Percentiles rank a stretch among this genome's conserved stretches.
Conservation (phyloP, 169 alveolate genomes). For the Babesia bovis region DNA sequence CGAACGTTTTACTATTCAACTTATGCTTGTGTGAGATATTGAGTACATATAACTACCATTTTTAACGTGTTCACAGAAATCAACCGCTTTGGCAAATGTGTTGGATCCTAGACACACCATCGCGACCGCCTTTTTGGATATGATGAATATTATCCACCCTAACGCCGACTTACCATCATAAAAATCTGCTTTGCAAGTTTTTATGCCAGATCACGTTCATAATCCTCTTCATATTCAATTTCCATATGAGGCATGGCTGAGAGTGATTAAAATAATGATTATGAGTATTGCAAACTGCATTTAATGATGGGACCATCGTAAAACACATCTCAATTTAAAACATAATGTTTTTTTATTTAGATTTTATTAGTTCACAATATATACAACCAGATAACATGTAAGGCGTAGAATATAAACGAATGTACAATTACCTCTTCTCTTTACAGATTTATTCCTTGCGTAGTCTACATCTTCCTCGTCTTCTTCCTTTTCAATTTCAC, state of each 20-base stretch:
- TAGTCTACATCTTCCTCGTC: conserved; percentile 34
- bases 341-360: too few species aligned
- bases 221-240: conserved; percentile 31
- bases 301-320: too few species aligned
- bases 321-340: too few species aligned
- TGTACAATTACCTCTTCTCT: conserved; percentile 10
- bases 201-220: conserved; percentile 11
- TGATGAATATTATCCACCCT: conserved; percentile 18
- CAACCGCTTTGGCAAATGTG: conserved; percentile 2
- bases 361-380: too few species aligned
- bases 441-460: background rate
- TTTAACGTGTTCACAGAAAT: conserved; percentile 13
- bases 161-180: background rate
- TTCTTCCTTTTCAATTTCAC: conserved; percentile 42
- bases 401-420: too few species aligned
- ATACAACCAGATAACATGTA: too few species aligned
- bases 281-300: too few species aligned
- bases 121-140: conserved; percentile 17
- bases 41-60: background rate
- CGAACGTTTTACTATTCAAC: too few species aligned
- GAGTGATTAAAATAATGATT: background rate
- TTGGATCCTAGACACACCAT: conserved; percentile 1
- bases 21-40: too few species aligned
- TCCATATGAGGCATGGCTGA: conserved; percentile 31
- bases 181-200: background rate